Conservation (phyloP, 106 monocot genomes). For the Narthecium ossifragum region DNA sequence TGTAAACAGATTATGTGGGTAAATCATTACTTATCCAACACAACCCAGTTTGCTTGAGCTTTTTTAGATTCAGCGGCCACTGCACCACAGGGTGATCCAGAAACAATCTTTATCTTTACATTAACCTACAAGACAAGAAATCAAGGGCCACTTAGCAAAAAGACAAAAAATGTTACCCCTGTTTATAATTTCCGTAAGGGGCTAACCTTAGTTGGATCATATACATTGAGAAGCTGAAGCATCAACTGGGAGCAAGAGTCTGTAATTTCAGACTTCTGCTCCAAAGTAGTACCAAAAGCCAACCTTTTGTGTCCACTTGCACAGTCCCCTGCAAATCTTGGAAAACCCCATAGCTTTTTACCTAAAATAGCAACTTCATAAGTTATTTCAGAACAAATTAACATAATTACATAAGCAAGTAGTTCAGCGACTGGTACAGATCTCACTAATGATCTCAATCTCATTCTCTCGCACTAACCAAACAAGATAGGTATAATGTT, state of each 20-base stretch:
- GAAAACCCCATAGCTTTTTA: constrained; percentile 89
- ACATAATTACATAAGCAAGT: background rate
- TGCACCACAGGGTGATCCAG: constrained; percentile 23
- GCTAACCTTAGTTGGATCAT: constrained; percentile 77
- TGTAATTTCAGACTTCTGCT: constrained; percentile 74
- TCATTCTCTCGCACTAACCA: no score
- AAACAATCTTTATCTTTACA: constrained; percentile 54
- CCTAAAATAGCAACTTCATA: constrained; percentile 27
- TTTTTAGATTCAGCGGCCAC: constrained; percentile 55
- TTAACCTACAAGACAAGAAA: constrained; percentile 27
- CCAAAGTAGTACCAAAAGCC: constrained; percentile 39
- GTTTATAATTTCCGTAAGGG: no score
- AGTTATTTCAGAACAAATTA: background rate
- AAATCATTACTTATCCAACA: constrained; percentile 48
- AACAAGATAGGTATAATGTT: no score
- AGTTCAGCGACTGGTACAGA: background rate
- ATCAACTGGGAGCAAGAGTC: constrained; percentile 87
- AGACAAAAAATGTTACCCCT: no score
- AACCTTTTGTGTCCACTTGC: constrained; percentile 60
- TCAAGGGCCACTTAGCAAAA: background rate
- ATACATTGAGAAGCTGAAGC: constrained; percentile 78
- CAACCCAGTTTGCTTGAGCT: constrained; percentile 57
- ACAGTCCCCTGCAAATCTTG: constrained; percentile 86
- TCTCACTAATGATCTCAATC: no score
- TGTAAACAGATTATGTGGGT: background rate